These are phyloP conservation scores for Grosmannia huntii DNA, from an alignment of 2,329 filamentous ascomycete genomes.

Conservation along the genomic window DNA sequence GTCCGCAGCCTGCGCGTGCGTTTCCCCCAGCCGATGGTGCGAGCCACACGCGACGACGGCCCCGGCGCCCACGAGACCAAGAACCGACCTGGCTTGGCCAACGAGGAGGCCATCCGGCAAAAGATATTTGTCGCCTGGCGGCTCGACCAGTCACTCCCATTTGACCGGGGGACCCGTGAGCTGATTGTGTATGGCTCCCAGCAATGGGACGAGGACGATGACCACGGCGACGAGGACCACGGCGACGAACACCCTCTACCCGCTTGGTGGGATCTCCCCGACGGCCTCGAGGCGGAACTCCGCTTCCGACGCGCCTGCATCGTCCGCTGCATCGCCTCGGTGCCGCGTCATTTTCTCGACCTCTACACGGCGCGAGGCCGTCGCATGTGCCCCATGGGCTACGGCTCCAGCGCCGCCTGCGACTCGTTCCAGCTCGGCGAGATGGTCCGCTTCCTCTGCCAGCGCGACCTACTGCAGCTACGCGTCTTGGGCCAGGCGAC, in stretches of 20 bases:
- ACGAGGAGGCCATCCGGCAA: constrained; percentile 55
- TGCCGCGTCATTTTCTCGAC: constrained; percentile 53
- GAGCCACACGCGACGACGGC: not conserved
- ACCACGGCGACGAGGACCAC: constrained; percentile 19
- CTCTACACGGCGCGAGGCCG: constrained; percentile 52
- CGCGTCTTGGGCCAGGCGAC: constrained; percentile 34
- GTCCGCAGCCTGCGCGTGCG: constrained; percentile 39
- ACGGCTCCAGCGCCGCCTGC: constrained; percentile 58
- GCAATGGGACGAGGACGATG: constrained; percentile 34
- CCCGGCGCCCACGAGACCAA: constrained; percentile 18
- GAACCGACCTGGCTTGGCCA: constrained; percentile 17
- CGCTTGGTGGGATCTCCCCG: constrained; percentile 62
- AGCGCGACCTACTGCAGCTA: constrained; percentile 47
- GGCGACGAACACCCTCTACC: constrained; percentile 22
- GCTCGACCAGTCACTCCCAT: constrained; percentile 46
- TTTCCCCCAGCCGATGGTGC: constrained; percentile 22
- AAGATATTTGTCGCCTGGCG: constrained; percentile 56
- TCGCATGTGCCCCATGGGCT: constrained; percentile 57
- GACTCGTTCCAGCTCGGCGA: constrained; percentile 70
- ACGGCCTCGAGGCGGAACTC: constrained; percentile 54
- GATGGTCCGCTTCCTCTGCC: constrained; percentile 58
- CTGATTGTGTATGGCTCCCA: constrained; percentile 53
- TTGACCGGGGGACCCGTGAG: constrained; percentile 50
- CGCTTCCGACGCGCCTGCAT: constrained; percentile 52
- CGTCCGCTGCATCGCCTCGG: constrained; percentile 54